Evolutionary conservation across 2,329 filamentous ascomycete species (phyloP).

Genomic region (Microcyclosporella mali): DNA sequence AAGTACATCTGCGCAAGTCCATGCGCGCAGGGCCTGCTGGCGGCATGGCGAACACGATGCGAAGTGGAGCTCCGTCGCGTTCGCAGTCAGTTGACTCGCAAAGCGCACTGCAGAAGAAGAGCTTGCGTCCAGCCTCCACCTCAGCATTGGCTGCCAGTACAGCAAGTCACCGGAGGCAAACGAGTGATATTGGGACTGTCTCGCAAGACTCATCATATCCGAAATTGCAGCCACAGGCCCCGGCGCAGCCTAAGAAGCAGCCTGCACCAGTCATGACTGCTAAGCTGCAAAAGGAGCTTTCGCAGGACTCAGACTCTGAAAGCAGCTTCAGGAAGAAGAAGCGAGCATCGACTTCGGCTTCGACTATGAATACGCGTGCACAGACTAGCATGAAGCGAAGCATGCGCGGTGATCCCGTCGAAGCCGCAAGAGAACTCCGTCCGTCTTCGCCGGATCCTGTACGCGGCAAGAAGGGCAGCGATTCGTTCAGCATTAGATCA

Average conservation of each 20-base stretch:
- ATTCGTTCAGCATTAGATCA: conserved; percentile 58
- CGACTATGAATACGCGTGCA: conserved; percentile 37
- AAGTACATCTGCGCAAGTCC: conserved; percentile 32
- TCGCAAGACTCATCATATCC: conserved; percentile 11
- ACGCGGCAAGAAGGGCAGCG: conserved; percentile 19
- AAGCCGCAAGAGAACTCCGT: conserved; percentile 29
- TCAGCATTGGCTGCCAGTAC: conserved; percentile 19
- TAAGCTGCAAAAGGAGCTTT: conserved; percentile 25
- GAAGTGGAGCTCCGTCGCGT: conserved; percentile 16
- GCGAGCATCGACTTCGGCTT: conserved; percentile 23
- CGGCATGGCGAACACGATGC: conserved; percentile 26
- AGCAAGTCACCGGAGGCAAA: conserved; percentile 1
- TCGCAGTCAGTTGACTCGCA: conserved; percentile 13
- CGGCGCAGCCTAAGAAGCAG: conserved; percentile 4
- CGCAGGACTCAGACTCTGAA: conserved; percentile 43
- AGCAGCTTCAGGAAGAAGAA: conserved; percentile 73
- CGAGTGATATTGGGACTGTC: conserved; percentile 1
- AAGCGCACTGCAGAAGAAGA: conserved; percentile 13
- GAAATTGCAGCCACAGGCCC: conserved; percentile 1
- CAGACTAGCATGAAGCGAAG: conserved; percentile 62
- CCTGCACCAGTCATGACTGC: conserved; percentile 14
- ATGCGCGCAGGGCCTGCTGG: conserved; percentile 32
- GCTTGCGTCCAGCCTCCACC: conserved; percentile 16
- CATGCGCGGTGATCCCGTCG: conserved; percentile 55
- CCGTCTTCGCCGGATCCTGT: conserved; percentile 37